Evolutionary conservation across 768 basidiomycete species (phyloP).

Genomic region (Xerocomus spinulosus): DNA sequence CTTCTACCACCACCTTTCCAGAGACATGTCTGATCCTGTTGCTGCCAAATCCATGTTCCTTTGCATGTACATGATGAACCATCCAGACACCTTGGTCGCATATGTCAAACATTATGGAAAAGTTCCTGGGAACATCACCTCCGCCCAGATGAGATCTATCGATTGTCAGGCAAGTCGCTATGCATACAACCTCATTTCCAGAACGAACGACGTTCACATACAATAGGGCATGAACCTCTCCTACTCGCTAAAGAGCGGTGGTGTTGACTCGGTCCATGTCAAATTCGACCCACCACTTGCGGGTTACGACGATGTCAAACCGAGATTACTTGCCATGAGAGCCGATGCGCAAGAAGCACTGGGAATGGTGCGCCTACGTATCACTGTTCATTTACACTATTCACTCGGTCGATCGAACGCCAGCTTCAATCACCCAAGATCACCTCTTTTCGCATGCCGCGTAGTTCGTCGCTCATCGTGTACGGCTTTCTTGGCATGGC

Average conservation of each 20-base stretch:
- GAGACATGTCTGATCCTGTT: slow-evolving; percentile 62
- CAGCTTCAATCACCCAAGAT: slow-evolving; percentile 65
- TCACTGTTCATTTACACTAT: background rate
- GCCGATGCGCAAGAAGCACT: slow-evolving; percentile 73
- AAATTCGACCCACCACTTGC: slow-evolving; percentile 65
- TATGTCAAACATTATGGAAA: slow-evolving; percentile 78
- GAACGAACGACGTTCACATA: background rate
- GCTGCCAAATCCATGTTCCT: slow-evolving; percentile 73
- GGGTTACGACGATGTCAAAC: slow-evolving; percentile 80
- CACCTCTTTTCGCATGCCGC: slow-evolving; percentile 48
- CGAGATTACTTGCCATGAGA: slow-evolving; percentile 75
- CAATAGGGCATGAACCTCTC: slow-evolving; percentile 64
- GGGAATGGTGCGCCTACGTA: slow-evolving; percentile 60
- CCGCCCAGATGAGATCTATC: slow-evolving; percentile 70
- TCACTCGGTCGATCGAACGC: background rate
- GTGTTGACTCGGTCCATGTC: slow-evolving; percentile 45
- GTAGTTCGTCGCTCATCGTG: slow-evolving; percentile 26
- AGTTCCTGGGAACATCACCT: slow-evolving; percentile 46
- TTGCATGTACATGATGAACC: slow-evolving; percentile 80
- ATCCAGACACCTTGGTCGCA: slow-evolving; percentile 80
- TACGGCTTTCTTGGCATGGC: slow-evolving; percentile 9
- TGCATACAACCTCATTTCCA: background rate
- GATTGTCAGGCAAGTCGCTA: slow-evolving; percentile 50
- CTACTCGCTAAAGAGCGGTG: slow-evolving; percentile 51
- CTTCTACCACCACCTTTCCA: too few species aligned